Base-by-base conservation (phyloP, 495 filamentous ascomycete genomes). In the Daldinia childiae region DNA sequence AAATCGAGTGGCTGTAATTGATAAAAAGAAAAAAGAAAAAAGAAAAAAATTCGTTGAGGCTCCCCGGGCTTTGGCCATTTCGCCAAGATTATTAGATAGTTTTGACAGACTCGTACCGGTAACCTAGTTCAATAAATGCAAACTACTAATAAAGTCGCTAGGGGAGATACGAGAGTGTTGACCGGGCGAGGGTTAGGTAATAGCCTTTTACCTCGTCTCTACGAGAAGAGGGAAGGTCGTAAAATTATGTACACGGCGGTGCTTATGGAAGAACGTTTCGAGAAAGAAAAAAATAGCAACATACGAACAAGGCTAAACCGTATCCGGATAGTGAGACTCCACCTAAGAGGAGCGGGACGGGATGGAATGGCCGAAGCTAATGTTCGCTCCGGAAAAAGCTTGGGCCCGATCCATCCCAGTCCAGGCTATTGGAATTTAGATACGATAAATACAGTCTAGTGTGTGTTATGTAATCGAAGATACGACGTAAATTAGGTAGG, bases 231-330 rank as follows among this genome's bases (percentile, higher is more conserved):
- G 24, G 52, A 52, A 29, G 12, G 43, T 43, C 17, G 56, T 30
- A 32, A 26, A 52, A 59, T 52, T 58, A 34, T n/a, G n/a, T n/a
- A n/a, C n/a, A 26, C 8, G 9, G 45, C 45, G 30, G 15, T 54
- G 63, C 24, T 66, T 50, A 61, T 71, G 51, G 24, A 24, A 56
- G 57, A 66, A 58, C 21, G 58, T 51, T 68, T 56, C 54, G 24
- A 45, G 21, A 63, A 63, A 24, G 6, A 30, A 63, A 60, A 63
- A 72, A 66, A 71, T 71, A 66, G 63, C 52, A 66, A 60, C 32
- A 54, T n/a, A 11, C 6, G 29, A 19, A 4, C 1, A 6, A 11
- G 12, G 21, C 62, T 71, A 71, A 48, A 66, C 52, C 54, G 6
- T 11, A 51, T 61, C 52, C 19, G 9, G 57, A 15, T 58, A 26